Evolutionary conservation across 2,329 filamentous ascomycete species (phyloP).

Genomic region (Aureobasidium sp.): DNA sequence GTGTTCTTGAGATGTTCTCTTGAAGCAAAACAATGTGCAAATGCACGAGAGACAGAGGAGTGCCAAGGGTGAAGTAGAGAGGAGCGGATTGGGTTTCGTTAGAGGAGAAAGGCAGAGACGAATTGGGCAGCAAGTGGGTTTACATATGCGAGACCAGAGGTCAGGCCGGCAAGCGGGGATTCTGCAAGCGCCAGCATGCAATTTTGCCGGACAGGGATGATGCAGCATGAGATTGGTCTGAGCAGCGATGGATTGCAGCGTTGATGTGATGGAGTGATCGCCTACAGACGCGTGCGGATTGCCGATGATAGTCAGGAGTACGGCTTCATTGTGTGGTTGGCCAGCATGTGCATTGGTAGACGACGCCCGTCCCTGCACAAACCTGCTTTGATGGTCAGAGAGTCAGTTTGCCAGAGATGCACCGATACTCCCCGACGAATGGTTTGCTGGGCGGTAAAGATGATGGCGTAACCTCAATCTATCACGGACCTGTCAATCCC

Average conservation of each 20-base stretch:
- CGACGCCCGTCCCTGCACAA: constrained; percentile 12
- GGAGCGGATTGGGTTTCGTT: constrained; percentile 7
- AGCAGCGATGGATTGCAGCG: not conserved
- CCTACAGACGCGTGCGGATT: constrained; percentile 12
- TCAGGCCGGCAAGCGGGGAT: constrained; percentile 10
- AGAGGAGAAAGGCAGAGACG: not conserved
- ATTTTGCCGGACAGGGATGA: constrained; percentile 10
- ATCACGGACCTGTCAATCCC: constrained; percentile 12
- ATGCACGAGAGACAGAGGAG: not conserved
- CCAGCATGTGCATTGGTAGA: constrained; percentile 12
- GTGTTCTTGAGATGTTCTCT: not conserved
- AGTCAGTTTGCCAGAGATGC: constrained; percentile 9
- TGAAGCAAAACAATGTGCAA: constrained; percentile 12
- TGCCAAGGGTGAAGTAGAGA: constrained; percentile 5
- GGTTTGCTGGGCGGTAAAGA: constrained; percentile 2
- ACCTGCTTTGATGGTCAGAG: constrained; percentile 10
- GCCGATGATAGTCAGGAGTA: constrained; percentile 9
- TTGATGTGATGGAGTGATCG: constrained; percentile 5
- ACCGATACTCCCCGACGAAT: constrained; percentile 13
- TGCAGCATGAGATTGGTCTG: constrained; percentile 10
- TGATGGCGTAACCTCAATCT: constrained; percentile 11
- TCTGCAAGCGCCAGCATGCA: constrained; percentile 8
- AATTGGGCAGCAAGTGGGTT: constrained; percentile 15
- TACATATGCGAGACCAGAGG: constrained; percentile 10
- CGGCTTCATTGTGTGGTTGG: constrained; percentile 12